Evolutionary conservation across 2,329 filamentous ascomycete species (phyloP), one percentile per base, ranked within the genome.

Genomic region (Penicillium sclerotigenum): DNA sequence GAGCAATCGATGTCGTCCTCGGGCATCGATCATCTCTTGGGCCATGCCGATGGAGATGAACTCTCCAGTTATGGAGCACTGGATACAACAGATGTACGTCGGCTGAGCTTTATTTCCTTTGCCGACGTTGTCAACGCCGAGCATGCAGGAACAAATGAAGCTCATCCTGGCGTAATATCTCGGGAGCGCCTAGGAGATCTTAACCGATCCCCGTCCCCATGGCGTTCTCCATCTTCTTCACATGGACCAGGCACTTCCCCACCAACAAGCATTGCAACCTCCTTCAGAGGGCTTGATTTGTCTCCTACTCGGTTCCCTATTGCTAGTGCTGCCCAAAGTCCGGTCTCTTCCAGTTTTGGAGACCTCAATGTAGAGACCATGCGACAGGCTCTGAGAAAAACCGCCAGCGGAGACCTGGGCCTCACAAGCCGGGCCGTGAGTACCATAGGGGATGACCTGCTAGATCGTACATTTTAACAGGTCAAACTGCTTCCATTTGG

Each of bases 81-180:
- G 59, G 91, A 96, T 67, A 83, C 82, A 37, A 81, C 84, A 45
- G 92, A 96, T 67, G 84, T 95, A 18, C 87, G 90, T 43, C 86
- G 93, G 22, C 77, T 97, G 59, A 94, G 89, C 72, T 97, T 97
- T 77, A 96, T 97, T 70, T 96, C 91, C 8, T 97, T 97, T 74
- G 92, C 93, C 59, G 93, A 97, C 68, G 91, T 97, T 10, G 91
- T 97, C 38, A 91, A 96, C 71, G 84, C 84, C 29, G 83, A 86
- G 56, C 77, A 82, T 59, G 77, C 79, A 33, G 77, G 79, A 18
- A 75, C 72, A 37, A 73, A 71, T 22, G 73, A 73, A 47, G 58
- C 61, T 51, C 53, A 64, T 31, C 43, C 56, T 13, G 57, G 53
- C 50, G 50, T 41, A 24, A 58, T 52, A 11, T 60, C 57, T 57